Evolutionary conservation across 371 early-diverging fungal genomes (phyloP).

Genomic region (Rhizopus microsporus): DNA sequence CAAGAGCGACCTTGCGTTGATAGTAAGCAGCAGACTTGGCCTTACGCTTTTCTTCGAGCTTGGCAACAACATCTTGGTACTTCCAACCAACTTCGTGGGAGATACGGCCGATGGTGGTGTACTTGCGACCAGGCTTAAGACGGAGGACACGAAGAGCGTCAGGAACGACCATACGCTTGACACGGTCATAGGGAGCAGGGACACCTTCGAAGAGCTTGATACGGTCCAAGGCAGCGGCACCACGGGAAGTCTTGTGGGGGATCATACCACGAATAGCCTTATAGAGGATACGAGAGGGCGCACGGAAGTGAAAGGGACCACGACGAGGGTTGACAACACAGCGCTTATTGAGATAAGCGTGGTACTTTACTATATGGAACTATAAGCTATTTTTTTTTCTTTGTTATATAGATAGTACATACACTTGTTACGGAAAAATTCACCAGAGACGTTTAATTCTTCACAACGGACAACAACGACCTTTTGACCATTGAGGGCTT

Average conservation of each 20-base stretch:
- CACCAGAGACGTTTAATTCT: conserved; percentile 95
- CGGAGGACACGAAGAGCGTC: conserved; percentile 95
- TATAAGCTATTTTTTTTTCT: no score
- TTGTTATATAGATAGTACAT: conserved; percentile 36
- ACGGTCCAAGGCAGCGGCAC: conserved; percentile 95
- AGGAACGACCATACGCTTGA: conserved; percentile 96
- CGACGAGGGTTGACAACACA: conserved; percentile 95
- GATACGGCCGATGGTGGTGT: conserved; percentile 91
- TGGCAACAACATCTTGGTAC: conserved; percentile 92
- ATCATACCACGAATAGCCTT: conserved; percentile 98
- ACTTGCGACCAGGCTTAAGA: conserved; percentile 96
- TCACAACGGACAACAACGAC: conserved; percentile 98
- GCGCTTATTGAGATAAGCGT: conserved; percentile 97
- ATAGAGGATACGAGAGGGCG: conserved; percentile 98
- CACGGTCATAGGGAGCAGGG: conserved; percentile 95
- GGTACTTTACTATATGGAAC: conserved; percentile 80
- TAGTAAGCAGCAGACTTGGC: conserved; percentile 88
- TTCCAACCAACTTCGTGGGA: conserved; percentile 99
- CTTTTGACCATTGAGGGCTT: conserved; percentile 95
- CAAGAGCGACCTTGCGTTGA: conserved; percentile 72
- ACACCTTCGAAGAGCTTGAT: conserved; percentile 99
- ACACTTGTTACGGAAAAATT: conserved; percentile 98
- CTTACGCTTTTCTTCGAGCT: conserved; percentile 96
- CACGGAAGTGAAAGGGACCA: conserved; percentile 99
- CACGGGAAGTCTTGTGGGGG: conserved; percentile 98